A percentile compares a stretch with the other conserved stretches of the same genome.
Evolutionary conservation across 371 early-diverging fungal genomes (phyloP).

Genomic region (Mortierella sp.): DNA sequence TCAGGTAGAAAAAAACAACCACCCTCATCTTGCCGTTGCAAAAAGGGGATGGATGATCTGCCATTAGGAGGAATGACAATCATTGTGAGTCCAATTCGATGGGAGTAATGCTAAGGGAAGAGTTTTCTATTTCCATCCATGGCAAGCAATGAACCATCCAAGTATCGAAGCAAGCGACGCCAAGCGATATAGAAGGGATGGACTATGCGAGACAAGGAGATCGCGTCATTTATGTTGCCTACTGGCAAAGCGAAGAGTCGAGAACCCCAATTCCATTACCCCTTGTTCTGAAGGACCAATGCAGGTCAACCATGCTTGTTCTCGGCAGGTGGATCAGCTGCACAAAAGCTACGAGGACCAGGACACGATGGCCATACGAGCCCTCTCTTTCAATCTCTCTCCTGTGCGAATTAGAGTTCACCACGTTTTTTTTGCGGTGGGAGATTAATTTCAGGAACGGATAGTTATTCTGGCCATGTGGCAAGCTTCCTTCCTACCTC

Average conservation of each 20-base stretch:
- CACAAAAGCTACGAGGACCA: too few relatives aligned
- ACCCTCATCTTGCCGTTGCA: not conserved
- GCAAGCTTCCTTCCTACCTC: too few relatives aligned
- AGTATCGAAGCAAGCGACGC: not conserved
- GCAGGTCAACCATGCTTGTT: not conserved
- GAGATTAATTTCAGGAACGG: not conserved
- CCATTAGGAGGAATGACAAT: not conserved
- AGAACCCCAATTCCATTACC: too few relatives aligned
- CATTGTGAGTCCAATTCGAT: not conserved
- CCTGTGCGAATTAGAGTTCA: not conserved
- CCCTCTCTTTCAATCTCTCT: too few relatives aligned
- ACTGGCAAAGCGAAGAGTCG: too few relatives aligned
- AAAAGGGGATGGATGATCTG: not conserved
- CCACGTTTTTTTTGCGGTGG: conserved; percentile 2
- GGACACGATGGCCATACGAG: too few relatives aligned
- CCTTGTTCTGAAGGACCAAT: too few relatives aligned
- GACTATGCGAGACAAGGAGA: too few relatives aligned
- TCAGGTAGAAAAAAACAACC: not conserved
- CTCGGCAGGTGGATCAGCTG: not conserved
- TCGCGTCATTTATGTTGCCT: too few relatives aligned
- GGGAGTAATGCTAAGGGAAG: too few relatives aligned
- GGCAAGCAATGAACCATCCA: not conserved
- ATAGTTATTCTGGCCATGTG: too few relatives aligned
- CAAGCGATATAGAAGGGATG: too few relatives aligned
- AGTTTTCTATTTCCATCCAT: not conserved